A percentile compares a stretch with the other conserved stretches of the same genome.
phyloP scores from a whole-genome alignment of 129 eudicot genomes.

The Ambrosia trifida region DNA sequence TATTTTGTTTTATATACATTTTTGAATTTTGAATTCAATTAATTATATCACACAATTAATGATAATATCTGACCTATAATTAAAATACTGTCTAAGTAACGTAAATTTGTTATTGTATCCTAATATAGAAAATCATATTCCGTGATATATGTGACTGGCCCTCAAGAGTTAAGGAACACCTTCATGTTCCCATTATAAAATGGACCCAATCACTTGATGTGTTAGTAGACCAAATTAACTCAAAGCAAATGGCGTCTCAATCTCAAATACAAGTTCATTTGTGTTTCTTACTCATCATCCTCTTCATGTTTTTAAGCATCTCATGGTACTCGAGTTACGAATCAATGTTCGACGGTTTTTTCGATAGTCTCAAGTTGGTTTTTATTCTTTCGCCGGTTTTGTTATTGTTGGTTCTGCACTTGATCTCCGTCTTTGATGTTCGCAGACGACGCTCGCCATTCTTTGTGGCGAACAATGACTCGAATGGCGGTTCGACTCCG shows the following conservation, averaged over 20 bases:
- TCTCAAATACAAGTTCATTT: constrained; percentile 62
- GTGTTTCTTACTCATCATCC: constrained; percentile 58
- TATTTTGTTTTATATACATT: too few species aligned
- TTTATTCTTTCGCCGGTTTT: constrained; percentile 72
- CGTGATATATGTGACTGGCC: background rate
- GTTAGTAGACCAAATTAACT: too few species aligned
- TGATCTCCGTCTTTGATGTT: constrained; percentile 47
- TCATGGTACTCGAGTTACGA: constrained; percentile 87
- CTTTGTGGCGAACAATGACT: constrained; percentile 52
- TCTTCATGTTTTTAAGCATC: constrained; percentile 65
- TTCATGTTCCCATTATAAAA: too few species aligned
- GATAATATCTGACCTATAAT: background rate
- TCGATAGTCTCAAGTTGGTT: constrained; percentile 65
- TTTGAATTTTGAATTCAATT: too few species aligned
- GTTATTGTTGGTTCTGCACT: constrained; percentile 56
- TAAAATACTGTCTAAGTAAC: background rate
- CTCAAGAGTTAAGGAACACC: too few species aligned
- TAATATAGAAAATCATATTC: constrained; percentile 1
- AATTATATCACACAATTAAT: background rate
- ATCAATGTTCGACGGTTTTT: constrained; percentile 63
- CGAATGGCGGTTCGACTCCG: constrained; percentile 64
- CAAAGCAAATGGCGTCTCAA: constrained; percentile 34
- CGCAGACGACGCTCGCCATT: constrained; percentile 31
- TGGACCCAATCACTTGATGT: too few species aligned
- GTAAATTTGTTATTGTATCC: background rate